Base-by-base conservation (phyloP, 805 yeast species). In the Candida pseudoglaebosa region DNA sequence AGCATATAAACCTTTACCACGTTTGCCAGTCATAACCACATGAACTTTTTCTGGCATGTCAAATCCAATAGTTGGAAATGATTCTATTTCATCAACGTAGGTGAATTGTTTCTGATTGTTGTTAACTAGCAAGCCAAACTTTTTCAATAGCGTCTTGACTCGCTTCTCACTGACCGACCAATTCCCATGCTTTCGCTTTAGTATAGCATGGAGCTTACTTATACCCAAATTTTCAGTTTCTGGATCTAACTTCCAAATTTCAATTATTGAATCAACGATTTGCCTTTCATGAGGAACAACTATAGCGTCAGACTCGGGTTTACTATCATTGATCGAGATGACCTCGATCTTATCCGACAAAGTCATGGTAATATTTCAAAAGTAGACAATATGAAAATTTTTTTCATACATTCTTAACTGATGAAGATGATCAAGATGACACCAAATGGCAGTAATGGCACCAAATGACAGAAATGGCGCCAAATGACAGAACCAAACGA, bases 201-300 rank as follows among this genome's bases (percentile, higher is more conserved):
- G 63, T 9, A 70, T 48, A 0, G 63, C 66, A 40, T 72, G 78
- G 15, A 85, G 62, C 47, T 79, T 77, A 9, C 69, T 65, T 7
- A 73, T 59, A 1, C 84, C 81, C 15, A 80, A 53, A 8, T 73
- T 62, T 52, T 83, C 89, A 18, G 79, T 72, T 2, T 70, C 59
- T 1, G 86, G 80, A 48, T 83, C 87, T 37, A 71, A 70, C 46
- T 77, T 78, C 91, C 93, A 84, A 7, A 82, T 56, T 4, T 67
- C 62, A 30, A 82, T 72, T n/a, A 83, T 78, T 24, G 71, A 74
- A 38, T 76, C 78, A 22, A 80, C 75, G 8, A 82, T 64, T 54
- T 79, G 78, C 31, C 82, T 62, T 36, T 73, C 78, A 38, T 71
- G 73, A 3, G 88, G 88, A n/a, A 63, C 62, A 3, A 63, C 35